Percentiles rank a stretch among this genome's conserved stretches.
These are phyloP conservation scores for Cordyceps pruinosa DNA, from an alignment of 2,329 filamentous ascomycete species.

Conservation along the genomic window DNA sequence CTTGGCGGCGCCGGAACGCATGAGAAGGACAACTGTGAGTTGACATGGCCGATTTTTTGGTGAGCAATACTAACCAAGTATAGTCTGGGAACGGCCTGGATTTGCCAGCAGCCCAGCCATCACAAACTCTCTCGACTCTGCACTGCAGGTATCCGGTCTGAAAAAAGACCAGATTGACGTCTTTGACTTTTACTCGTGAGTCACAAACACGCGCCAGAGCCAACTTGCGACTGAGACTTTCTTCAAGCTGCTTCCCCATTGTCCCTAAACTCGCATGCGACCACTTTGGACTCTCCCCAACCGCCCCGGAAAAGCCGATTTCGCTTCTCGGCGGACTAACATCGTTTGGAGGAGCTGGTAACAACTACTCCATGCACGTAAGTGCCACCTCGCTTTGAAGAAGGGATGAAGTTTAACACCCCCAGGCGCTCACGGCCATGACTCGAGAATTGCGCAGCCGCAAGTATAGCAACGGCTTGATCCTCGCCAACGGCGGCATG, in stretches of 20 bases:
- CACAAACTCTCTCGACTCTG: constrained; percentile 48
- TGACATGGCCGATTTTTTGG: not conserved
- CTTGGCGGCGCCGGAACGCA: constrained; percentile 56
- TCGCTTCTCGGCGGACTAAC: constrained; percentile 60
- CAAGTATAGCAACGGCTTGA: constrained; percentile 42
- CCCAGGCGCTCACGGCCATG: constrained; percentile 44
- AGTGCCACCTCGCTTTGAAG: constrained; percentile 26
- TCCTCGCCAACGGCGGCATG: constrained; percentile 60
- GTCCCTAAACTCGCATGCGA: constrained; percentile 59
- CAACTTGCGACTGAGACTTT: not conserved
- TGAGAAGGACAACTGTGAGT: constrained; percentile 46
- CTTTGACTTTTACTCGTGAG: constrained; percentile 56
- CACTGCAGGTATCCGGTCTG: constrained; percentile 41
- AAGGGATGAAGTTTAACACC: not conserved
- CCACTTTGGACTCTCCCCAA: constrained; percentile 48
- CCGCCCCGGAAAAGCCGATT: constrained; percentile 41
- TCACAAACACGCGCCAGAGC: constrained; percentile 5
- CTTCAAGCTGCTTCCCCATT: constrained; percentile 56
- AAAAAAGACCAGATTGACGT: constrained; percentile 47
- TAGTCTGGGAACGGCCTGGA: constrained; percentile 56
- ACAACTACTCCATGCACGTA: constrained; percentile 65
- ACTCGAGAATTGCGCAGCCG: constrained; percentile 42
- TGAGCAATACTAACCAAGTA: not conserved
- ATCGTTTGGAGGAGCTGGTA: constrained; percentile 62
- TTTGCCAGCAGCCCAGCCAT: constrained; percentile 54